Conservation (phyloP, 306 rosid genomes). For the Trichosanthes truncata region DNA sequence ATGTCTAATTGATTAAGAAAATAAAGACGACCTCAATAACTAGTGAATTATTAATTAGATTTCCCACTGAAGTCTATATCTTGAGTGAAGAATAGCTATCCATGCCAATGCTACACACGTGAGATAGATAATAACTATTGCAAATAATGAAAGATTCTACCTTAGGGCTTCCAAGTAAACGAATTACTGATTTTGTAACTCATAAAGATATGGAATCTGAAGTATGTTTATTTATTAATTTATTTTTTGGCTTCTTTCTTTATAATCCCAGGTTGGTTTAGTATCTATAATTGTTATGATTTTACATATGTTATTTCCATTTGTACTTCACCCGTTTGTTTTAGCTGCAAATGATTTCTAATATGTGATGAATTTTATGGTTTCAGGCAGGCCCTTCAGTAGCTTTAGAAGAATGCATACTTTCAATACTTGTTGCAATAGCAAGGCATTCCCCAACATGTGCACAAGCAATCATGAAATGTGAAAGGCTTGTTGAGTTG, state of each 20-base stretch:
- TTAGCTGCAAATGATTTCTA: neutral
- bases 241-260: neutral
- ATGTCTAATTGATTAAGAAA: neutral
- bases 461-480: slow-evolving; percentile 63
- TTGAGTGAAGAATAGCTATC: neutral
- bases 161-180: neutral
- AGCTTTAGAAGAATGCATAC: slow-evolving; percentile 60
- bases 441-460: slow-evolving; percentile 91
- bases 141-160: neutral
- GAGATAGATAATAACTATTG: neutral
- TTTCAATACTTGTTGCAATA: slow-evolving; percentile 70
- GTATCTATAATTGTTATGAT: neutral
- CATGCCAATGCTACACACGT: neutral
- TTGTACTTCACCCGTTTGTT: neutral
- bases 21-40: neutral
- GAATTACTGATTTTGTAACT: neutral
- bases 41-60: neutral
- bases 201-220: neutral
- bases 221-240: neutral
- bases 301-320: neutral
- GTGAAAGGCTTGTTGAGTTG: slow-evolving; percentile 63
- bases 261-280: neutral
- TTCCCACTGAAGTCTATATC: neutral
- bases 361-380: neutral
- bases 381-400: slow-evolving; percentile 65